Percentiles rank a stretch among this genome's conserved stretches.
Conservation (phyloP, 768 basidiomycete genomes). For the Boletus rex-veris region DNA sequence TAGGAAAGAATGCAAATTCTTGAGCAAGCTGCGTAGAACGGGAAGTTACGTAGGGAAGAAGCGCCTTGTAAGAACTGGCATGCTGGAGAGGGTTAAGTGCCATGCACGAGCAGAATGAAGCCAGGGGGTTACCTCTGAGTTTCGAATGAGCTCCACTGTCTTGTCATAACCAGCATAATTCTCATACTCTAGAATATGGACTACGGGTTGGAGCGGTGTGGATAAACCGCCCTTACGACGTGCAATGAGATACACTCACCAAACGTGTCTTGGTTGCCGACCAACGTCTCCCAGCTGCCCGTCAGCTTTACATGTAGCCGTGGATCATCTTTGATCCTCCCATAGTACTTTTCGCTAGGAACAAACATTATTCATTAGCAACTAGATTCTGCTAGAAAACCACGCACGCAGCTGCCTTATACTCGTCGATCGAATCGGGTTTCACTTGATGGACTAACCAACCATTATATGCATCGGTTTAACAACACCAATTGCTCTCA, state of each 20-base stretch:
- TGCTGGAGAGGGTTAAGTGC: slow-evolving; percentile 43
- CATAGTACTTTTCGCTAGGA: slow-evolving; percentile 77
- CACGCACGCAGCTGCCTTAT: slow-evolving; percentile 84
- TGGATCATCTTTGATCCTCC: slow-evolving; percentile 69
- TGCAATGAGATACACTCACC: slow-evolving; percentile 42
- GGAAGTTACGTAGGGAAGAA: slow-evolving; percentile 73
- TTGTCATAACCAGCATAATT: slow-evolving; percentile 89
- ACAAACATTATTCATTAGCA: slow-evolving; percentile 4
- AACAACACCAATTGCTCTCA: slow-evolving; percentile 27
- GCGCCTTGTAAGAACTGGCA: slow-evolving; percentile 58
- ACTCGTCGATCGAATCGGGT: slow-evolving; percentile 76
- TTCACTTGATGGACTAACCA: slow-evolving; percentile 77
- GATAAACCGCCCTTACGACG: background rate
- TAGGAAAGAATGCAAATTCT: slow-evolving; percentile 95
- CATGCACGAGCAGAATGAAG: background rate
- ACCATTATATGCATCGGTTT: slow-evolving; percentile 1
- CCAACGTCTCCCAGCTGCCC: slow-evolving; percentile 88
- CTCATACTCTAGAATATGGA: slow-evolving; percentile 88
- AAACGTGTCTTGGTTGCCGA: slow-evolving; percentile 90
- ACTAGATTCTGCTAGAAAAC: background rate
- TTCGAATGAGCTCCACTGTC: slow-evolving; percentile 57
- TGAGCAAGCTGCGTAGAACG: slow-evolving; percentile 79
- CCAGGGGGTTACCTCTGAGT: slow-evolving; percentile 51
- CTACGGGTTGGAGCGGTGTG: slow-evolving; percentile 23
- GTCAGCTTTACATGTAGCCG: slow-evolving; percentile 81